These are phyloP conservation scores for Millerozyma acaciae DNA, from an alignment of 805 yeast genomes.

Conservation along the genomic window DNA sequence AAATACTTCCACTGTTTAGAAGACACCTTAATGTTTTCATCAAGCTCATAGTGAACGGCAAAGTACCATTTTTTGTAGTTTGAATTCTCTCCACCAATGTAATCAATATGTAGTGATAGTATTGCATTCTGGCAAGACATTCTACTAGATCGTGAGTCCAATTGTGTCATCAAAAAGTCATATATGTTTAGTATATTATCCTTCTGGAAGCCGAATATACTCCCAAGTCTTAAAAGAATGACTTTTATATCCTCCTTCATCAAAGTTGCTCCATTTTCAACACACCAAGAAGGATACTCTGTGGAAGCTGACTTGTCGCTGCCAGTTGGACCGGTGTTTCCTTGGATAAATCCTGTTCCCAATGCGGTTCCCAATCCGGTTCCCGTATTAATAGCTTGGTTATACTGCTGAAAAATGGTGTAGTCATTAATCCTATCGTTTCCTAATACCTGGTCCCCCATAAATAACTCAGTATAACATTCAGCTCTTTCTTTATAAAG, in stretches of 20 bases:
- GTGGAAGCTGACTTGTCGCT: background rate
- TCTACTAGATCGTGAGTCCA: conserved; percentile 86
- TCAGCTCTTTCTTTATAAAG: too few species aligned
- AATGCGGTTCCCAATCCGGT: background rate
- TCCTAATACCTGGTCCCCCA: background rate
- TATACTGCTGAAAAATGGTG: conserved; percentile 5
- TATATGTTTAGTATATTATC: conserved; percentile 76
- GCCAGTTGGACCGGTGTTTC: conserved; percentile 1
- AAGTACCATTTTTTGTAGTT: conserved; percentile 92
- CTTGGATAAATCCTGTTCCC: background rate
- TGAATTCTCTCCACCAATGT: conserved; percentile 86
- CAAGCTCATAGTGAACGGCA: conserved; percentile 76
- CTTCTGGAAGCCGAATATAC: conserved; percentile 77
- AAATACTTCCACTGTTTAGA: conserved; percentile 39
- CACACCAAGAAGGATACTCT: conserved; percentile 20
- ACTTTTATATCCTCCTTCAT: conserved; percentile 49
- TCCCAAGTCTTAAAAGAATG: conserved; percentile 56
- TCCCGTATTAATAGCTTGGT: conserved; percentile 4
- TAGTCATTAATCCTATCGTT: conserved; percentile 5
- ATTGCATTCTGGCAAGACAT: conserved; percentile 70
- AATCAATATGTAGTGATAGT: conserved; percentile 77
- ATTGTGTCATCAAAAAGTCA: conserved; percentile 72
- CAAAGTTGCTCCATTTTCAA: conserved; percentile 20
- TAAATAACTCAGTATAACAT: too few species aligned
- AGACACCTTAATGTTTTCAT: conserved; percentile 59